A percentile compares a stretch with the other conserved stretches of the same genome.
phyloP scores from a whole-genome alignment of 371 early-diverging fungal species.

The Smittium culicis region DNA sequence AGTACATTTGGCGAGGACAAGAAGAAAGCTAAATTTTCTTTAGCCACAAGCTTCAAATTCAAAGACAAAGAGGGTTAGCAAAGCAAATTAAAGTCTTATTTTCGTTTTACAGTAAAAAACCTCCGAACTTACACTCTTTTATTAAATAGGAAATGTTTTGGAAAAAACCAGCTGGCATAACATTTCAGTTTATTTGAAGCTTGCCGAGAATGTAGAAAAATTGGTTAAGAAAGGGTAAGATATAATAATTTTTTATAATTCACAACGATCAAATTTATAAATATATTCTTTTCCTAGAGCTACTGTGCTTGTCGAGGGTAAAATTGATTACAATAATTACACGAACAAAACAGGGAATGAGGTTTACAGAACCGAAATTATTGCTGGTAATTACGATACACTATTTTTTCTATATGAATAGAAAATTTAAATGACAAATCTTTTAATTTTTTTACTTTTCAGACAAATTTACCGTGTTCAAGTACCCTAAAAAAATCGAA shows the following conservation, averaged over 20 bases:
- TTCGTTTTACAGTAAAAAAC: no score
- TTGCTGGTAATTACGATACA: conserved; percentile 5
- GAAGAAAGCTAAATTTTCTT: conserved; percentile 5
- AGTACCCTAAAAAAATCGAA: not conserved
- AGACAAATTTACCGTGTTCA: conserved; percentile 1
- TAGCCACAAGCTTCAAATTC: conserved; percentile 5
- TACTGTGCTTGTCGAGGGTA: conserved; percentile 46
- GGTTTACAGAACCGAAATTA: conserved; percentile 41
- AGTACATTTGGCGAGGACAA: not conserved
- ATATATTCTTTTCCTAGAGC: conserved; percentile 21
- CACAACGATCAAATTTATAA: not conserved
- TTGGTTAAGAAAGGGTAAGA: conserved; percentile 10
- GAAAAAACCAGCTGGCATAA: conserved; percentile 19
- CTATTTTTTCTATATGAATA: not conserved
- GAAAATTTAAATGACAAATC: no score
- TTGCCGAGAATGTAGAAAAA: conserved; percentile 9
- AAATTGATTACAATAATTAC: conserved; percentile 40
- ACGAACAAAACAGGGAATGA: conserved; percentile 44
- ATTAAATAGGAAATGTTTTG: conserved; percentile 9
- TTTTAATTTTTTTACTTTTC: not conserved
- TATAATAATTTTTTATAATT: not conserved
- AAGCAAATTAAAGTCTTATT: not conserved
- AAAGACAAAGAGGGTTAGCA: conserved; percentile 12
- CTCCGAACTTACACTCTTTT: not conserved
- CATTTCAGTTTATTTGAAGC: not conserved